Base-by-base conservation (phyloP, 805 yeast genomes). In the Blastobotrys americana region DNA sequence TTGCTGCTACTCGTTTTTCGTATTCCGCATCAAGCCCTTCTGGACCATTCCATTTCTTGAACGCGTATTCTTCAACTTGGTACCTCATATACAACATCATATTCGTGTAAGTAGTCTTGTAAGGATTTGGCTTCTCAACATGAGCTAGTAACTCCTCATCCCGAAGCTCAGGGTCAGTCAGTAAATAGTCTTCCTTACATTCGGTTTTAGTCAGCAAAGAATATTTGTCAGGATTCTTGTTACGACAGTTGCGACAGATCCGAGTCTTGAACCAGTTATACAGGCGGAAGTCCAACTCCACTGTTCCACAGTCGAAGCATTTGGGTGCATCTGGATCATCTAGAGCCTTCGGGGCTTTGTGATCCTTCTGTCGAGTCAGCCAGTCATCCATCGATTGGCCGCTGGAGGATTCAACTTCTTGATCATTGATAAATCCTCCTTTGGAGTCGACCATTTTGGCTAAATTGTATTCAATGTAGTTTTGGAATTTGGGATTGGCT, bases 21-120 rank as follows among this genome's bases (percentile, higher is more conserved):
- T 95, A 93, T 61, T 93, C 99, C n/a, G 74, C 74, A 62, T 93
- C 99, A 34, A 93, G 65, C 0, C 84, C 87, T 44, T 87, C 96
- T 6, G 81, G 74, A 1, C 94, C 82, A 1, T 93, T 95, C 99
- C 98, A 93, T 65, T 93, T 90, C 58, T 84, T 82, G 67, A 81
- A 85, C 0, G 97, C 95, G 64, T 73, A 85, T 56, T 82, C 86
- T 61, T 93, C 98, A n/a, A 93, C 87, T 57, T 93, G 97, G 57
- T 79, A 84, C 48, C 98, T 69, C 37, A 93, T 65, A 66, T 80
- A 93, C 45, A 93, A 70, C 72, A 89, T 95, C 99, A 93, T 93
- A 58, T 93, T 75, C 41, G 87, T 83, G 64, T 79, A 93, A 0
- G 87, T 83, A 2, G 80, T 80, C 36, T 89, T 87, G 63, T 93